Evolutionary conservation across 768 basidiomycete genomes (phyloP).

Genomic region (Xerocomellus amylosporus): DNA sequence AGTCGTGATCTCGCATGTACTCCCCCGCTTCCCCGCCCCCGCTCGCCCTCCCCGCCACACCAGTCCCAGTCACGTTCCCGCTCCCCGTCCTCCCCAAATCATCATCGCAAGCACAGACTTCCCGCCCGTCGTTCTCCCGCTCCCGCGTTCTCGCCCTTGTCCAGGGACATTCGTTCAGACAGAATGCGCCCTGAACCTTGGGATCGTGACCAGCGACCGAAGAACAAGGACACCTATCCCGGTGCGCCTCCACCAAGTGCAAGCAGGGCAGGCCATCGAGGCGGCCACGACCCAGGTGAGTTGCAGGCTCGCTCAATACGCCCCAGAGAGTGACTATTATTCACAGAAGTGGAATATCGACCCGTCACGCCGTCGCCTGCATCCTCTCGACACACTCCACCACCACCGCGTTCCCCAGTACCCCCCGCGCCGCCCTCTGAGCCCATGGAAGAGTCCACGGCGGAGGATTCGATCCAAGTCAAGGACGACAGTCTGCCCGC

Average conservation of each 20-base stretch:
- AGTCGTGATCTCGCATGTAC: constrained; percentile 25
- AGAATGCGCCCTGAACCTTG: constrained; percentile 34
- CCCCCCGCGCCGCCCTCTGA: constrained; percentile 34
- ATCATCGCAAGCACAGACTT: constrained; percentile 32
- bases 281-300: constrained; percentile 16
- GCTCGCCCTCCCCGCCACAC: too few species aligned
- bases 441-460: constrained; percentile 32
- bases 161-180: constrained; percentile 35
- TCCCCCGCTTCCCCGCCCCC: constrained; percentile 21
- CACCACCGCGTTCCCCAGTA: constrained; percentile 24
- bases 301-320: not conserved
- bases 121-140: constrained; percentile 39
- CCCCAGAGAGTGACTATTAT: not conserved
- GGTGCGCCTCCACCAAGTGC: constrained; percentile 10
- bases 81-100: constrained; percentile 35
- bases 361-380: constrained; percentile 22
- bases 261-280: constrained; percentile 5
- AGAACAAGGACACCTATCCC: constrained; percentile 28
- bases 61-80: constrained; percentile 42
- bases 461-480: constrained; percentile 3
- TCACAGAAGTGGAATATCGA: constrained; percentile 18
- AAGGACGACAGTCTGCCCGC: constrained; percentile 36
- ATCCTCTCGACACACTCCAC: constrained; percentile 23
- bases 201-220: constrained; percentile 36
- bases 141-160: constrained; percentile 39